Evolutionary conservation across 768 basidiomycete species (phyloP), one percentile per base, ranked within the genome.

Genomic region (Glaciozyma antarctica): DNA sequence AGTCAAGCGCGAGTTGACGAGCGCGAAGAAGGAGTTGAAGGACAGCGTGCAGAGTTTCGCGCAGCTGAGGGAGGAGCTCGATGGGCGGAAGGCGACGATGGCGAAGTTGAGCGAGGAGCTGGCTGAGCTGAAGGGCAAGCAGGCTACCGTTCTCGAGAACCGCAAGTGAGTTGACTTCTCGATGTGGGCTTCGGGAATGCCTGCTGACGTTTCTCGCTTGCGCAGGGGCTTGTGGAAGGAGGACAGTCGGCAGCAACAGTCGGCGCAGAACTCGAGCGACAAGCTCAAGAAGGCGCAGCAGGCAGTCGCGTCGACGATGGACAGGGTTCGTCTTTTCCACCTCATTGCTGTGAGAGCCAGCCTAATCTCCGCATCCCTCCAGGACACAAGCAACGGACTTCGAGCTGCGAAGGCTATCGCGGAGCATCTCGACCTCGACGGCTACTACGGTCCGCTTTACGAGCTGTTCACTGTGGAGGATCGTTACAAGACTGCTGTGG

Each of bases 381-480:
- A 95, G 91, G 92, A 97, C 74, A 98, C 94, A 0, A 88, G 88
- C 2, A 82, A 83, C 64, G 95, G 94, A 47, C 81, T 99, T 15
- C 83, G 85, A 24, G 87, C 94, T 19, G 86, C 97, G 3, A 86
- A 90, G 67, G 83, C 81, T 54, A 93, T 97, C 66, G 85, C 87
- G 0, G 84, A 88, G 66, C 80, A 87, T 24, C 81, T 88, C 62
- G 81, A 81, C 12, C 78, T 95, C 8, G 81, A 83, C 15, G 92
- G 93, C 3, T 93, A 97, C 12, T 89, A 92, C 73, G 95, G 95
- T 0, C 92, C 95, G 0, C 77, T 99, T 10, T 99, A 97, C 75
- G 86, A 89, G 59, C 83, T 98, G 5, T 94, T 95, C 74, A 88
- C 93, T 70, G 85, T 94, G 64, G 82, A 85, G 0, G 93, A 97